Evolutionary conservation across 1,139 yeast species (phyloP).

Genomic region (Suzukiozyma palmioleophila): DNA sequence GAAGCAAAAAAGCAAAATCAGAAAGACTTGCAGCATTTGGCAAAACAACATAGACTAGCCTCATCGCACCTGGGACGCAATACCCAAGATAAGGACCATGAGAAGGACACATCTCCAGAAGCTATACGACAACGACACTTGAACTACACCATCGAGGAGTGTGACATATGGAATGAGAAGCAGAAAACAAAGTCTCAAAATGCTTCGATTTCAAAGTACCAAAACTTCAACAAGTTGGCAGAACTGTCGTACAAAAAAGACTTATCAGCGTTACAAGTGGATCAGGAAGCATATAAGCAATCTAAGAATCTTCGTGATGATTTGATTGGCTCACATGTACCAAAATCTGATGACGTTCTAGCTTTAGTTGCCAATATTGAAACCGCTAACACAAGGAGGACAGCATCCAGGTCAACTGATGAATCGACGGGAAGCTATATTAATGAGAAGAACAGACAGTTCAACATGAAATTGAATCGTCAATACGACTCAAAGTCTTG

Average conservation of each 20-base stretch:
- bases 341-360: conserved; percentile 15
- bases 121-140: conserved; percentile 21
- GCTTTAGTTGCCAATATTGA: conserved; percentile 8
- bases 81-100: conserved; percentile 35
- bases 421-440: conserved; percentile 41
- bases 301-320: background rate
- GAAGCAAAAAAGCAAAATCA: background rate
- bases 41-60: background rate
- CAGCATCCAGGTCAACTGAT: conserved; percentile 26
- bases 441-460: conserved; percentile 75
- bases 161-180: conserved; percentile 60
- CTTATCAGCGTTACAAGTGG: conserved; percentile 34
- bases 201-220: conserved; percentile 16
- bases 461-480: conserved; percentile 67
- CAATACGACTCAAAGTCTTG: conserved; percentile 30
- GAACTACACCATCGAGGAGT: conserved; percentile 65
- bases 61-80: conserved; percentile 25
- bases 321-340: conserved; percentile 7
- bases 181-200: conserved; percentile 19
- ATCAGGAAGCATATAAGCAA: conserved; percentile 36
- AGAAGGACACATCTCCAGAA: conserved; percentile 20
- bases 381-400: conserved; percentile 20
- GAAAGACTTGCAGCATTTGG: background rate
- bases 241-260: conserved; percentile 51
- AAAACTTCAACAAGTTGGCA: conserved; percentile 50